Base-by-base conservation (phyloP, 2,329 filamentous ascomycete genomes). In the Escovopsis weberi region DNA sequence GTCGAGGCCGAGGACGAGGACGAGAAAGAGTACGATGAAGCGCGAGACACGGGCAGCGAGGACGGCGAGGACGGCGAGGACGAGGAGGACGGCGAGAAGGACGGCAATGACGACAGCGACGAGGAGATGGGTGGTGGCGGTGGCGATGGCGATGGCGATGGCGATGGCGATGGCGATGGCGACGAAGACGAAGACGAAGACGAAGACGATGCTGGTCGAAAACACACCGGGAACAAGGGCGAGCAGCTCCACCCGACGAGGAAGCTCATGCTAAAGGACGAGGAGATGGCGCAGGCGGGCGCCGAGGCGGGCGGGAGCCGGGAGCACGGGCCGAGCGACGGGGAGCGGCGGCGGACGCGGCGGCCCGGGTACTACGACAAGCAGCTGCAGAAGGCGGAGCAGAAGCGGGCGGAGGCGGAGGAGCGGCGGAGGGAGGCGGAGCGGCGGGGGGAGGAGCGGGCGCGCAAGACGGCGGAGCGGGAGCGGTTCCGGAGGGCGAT, bases 401-500 rank as follows among this genome's bases (percentile, higher is more conserved):
- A 62, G 40, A 59, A 59, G n/a, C 57, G 56, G 1, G 53, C 59
- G 6, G 63, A 68, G 43, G 63, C 60, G 0, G 68, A 70, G 59
- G 56, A 57, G 39, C 61, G 65, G 19, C 52, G 55, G 4, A 57
- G 56, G 33, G 71, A 73, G 54, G 53, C 58, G 6, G 59, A 62
- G 53, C 59, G 61, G 15, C 64, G 68, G 34, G 73, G 75, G 48
- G 74, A 76, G 46, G 78, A 88, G 56, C 74, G 78, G 1, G 75
- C 81, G 55, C 70, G 70, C 50, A 75, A 76, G 47, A 65, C 74
- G 4, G 80, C 82, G 40, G 77, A 80, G 52, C 76, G 80, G 11
- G 69, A 78, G 50, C 69, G 69, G 46, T 74, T 80, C 53, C 72
- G 77, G 46, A 77, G 74, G 51, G 77, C 80, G 48, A 75, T 85